phyloP scores from a whole-genome alignment of 2,329 filamentous ascomycete genomes.

The Trichoderma aggressivum region DNA sequence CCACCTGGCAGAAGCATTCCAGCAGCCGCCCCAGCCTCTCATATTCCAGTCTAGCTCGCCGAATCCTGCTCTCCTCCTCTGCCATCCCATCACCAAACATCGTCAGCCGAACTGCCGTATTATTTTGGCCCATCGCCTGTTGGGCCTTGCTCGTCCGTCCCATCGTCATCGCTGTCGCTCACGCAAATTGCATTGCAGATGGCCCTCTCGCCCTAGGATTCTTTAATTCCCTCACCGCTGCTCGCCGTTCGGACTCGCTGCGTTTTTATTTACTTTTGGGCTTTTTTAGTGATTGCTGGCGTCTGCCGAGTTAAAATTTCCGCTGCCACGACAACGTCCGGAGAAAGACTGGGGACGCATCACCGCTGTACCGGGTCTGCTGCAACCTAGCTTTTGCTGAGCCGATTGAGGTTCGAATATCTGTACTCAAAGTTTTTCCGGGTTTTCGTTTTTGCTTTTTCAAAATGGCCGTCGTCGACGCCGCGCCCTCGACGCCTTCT shows the following conservation, averaged over 20 bases:
- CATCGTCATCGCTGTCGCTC: background rate
- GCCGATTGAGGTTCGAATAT: background rate
- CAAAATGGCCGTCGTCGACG: constrained; percentile 30
- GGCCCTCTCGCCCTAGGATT: constrained; percentile 3
- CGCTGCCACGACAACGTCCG: constrained; percentile 19
- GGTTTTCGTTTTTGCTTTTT: background rate
- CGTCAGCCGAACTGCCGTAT: constrained; percentile 14
- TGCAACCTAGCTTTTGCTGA: background rate
- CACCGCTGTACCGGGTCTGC: background rate
- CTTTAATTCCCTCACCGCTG: constrained; percentile 14
- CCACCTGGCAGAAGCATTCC: constrained; percentile 20
- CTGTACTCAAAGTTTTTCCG: constrained; percentile 9
- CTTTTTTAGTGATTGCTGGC: constrained; percentile 10
- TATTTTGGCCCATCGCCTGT: background rate
- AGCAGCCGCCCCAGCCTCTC: constrained; percentile 23
- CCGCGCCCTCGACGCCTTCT: constrained; percentile 54
- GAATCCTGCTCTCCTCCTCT: constrained; percentile 23
- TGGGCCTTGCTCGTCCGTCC: background rate
- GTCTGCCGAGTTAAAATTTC: constrained; percentile 18
- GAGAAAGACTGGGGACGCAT: constrained; percentile 1
- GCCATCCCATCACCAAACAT: constrained; percentile 23
- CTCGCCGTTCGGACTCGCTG: background rate
- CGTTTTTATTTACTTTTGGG: constrained; percentile 2
- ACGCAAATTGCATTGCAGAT: background rate
- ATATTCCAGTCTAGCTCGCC: constrained; percentile 20